A percentile compares a stretch with the other conserved stretches of the same genome.
These are phyloP conservation scores for Byssoonygena ceratinophila DNA, from an alignment of 2,329 filamentous ascomycete species.

Conservation along the genomic window DNA sequence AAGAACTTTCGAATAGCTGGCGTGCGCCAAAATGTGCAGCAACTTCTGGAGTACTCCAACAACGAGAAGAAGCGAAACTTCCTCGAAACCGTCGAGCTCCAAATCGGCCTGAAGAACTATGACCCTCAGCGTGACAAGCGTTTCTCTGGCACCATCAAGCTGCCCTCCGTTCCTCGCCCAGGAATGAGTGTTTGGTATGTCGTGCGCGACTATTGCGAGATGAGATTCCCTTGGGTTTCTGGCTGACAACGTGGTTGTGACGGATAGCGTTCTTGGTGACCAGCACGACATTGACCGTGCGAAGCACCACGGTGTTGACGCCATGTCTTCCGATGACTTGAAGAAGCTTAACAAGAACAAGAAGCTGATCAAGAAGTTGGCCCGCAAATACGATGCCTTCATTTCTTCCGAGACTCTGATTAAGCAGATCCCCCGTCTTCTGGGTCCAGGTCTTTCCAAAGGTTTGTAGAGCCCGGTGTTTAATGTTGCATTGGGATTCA, in stretches of 20 bases:
- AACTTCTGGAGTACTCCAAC: conserved; percentile 88
- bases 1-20: conserved; percentile 48
- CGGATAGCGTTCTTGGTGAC: conserved; percentile 64
- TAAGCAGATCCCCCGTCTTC: conserved; percentile 99
- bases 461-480: conserved; percentile 43
- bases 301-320: conserved; percentile 97
- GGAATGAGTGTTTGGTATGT: conserved; percentile 73
- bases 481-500: not conserved
- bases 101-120: conserved; percentile 97
- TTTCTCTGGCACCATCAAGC: conserved; percentile 99
- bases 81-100: conserved; percentile 72
- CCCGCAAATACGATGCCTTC: conserved; percentile 99
- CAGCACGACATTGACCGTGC: conserved; percentile 99
- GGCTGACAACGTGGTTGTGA: conserved; percentile 9
- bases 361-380: conserved; percentile 99
- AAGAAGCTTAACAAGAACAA: conserved; percentile 99
- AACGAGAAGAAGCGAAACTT: conserved; percentile 98
- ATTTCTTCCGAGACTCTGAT: conserved; percentile 93
- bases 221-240: not conserved
- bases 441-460: conserved; percentile 97
- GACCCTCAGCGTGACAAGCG: conserved; percentile 99
- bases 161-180: conserved; percentile 82
- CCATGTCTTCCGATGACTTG: conserved; percentile 96
- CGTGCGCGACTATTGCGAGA: not conserved
- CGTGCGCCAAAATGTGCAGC: conserved; percentile 88